Evolutionary conservation across 2,329 filamentous ascomycete species (phyloP).

Genomic region (Grosmannia serpens): DNA sequence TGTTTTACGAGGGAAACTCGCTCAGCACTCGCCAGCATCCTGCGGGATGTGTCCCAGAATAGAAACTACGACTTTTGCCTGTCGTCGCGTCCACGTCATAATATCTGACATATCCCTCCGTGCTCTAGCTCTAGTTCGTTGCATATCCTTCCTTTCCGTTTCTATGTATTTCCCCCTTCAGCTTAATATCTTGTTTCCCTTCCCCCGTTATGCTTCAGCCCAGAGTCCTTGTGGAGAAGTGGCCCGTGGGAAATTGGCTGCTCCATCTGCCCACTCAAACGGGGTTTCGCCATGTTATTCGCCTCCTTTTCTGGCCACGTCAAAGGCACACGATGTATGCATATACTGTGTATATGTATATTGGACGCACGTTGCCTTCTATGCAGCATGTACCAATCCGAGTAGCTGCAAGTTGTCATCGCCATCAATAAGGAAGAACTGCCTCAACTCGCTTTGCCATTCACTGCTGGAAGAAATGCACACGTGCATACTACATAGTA

Average conservation of each 20-base stretch:
- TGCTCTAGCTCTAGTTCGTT: neutral
- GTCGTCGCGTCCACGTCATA: neutral
- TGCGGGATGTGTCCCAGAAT: neutral
- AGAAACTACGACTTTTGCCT: neutral
- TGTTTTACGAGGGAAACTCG: neutral
- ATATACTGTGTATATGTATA: neutral
- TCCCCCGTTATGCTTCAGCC: neutral
- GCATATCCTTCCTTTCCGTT: neutral
- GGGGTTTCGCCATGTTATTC: neutral
- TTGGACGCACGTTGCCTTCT: neutral
- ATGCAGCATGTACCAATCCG: neutral
- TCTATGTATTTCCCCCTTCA: neutral
- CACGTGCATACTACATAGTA: neutral
- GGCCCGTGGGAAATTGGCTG: constrained; percentile 8
- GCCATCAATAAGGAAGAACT: neutral
- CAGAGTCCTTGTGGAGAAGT: constrained; percentile 5
- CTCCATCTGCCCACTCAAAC: constrained; percentile 6
- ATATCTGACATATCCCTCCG: neutral
- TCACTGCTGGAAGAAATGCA: neutral
- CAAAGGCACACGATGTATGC: neutral
- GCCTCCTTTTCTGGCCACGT: neutral
- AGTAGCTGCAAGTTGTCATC: neutral
- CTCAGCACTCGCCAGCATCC: neutral
- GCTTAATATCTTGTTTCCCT: neutral
- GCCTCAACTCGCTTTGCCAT: neutral